These are phyloP conservation scores for Stagonosporopsis rhizophila DNA, from an alignment of 2,329 filamentous ascomycete genomes.

Conservation along the genomic window DNA sequence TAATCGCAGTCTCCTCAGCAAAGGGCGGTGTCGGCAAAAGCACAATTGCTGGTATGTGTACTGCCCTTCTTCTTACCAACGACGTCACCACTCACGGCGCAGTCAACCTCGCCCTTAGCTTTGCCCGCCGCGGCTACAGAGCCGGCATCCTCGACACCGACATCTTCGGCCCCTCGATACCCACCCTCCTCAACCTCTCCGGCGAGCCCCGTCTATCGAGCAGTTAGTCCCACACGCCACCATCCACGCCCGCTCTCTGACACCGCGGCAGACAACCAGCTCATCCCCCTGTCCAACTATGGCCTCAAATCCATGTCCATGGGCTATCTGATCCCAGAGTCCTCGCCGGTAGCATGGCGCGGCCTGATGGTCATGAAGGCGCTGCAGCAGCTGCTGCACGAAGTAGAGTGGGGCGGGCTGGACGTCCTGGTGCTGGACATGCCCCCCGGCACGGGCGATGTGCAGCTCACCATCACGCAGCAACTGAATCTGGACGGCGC, in stretches of 20 bases:
- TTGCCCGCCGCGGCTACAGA: constrained; percentile 80
- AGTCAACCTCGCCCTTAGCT: constrained; percentile 84
- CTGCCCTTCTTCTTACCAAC: neutral
- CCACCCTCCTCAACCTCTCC: constrained; percentile 82
- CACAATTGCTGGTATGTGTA: constrained; percentile 76
- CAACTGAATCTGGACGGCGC: constrained; percentile 88
- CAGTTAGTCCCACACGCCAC: constrained; percentile 59
- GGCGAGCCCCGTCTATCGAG: constrained; percentile 78
- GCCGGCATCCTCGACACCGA: constrained; percentile 93
- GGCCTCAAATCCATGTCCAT: constrained; percentile 98
- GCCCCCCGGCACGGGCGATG: constrained; percentile 93
- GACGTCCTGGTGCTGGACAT: constrained; percentile 90
- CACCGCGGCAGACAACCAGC: constrained; percentile 68
- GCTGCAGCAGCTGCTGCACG: constrained; percentile 90
- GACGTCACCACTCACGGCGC: neutral
- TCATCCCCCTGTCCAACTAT: constrained; percentile 90
- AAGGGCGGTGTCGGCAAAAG: constrained; percentile 99
- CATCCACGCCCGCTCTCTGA: constrained; percentile 5
- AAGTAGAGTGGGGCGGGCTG: constrained; percentile 90
- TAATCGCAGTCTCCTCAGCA: constrained; percentile 96
- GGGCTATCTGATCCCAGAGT: constrained; percentile 85
- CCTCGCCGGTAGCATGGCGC: constrained; percentile 89
- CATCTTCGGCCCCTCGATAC: constrained; percentile 95
- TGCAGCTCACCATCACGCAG: constrained; percentile 95
- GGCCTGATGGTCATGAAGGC: constrained; percentile 98